A percentile compares a stretch with the other conserved stretches of the same genome.
Conservation (phyloP, 176 grass and related monocot genomes). For the Carex pumila region DNA sequence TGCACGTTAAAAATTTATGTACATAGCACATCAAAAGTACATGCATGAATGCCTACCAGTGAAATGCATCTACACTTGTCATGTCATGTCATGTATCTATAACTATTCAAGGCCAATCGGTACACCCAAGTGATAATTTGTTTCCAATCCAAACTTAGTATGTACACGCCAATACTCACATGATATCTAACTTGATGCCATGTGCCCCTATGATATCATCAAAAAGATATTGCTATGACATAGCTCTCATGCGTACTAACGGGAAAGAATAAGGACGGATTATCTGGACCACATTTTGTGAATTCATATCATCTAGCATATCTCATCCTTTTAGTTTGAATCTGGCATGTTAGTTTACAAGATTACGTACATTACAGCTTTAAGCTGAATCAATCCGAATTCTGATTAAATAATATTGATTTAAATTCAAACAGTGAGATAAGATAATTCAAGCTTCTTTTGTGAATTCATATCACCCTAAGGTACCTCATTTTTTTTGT, state of each 20-base stretch:
- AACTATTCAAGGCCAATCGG: neutral
- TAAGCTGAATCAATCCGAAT: too few relatives aligned
- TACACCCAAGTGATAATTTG: neutral
- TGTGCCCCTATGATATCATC: neutral
- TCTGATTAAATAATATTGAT: too few relatives aligned
- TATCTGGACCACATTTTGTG: neutral
- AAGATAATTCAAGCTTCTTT: too few relatives aligned
- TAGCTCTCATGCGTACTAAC: neutral
- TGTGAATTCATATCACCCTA: too few relatives aligned
- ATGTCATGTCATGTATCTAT: neutral
- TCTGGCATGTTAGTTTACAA: too few relatives aligned
- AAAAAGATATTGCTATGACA: constrained; percentile 2
- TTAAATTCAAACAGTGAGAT: too few relatives aligned
- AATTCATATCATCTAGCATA: too few relatives aligned
- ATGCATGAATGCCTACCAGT: neutral
- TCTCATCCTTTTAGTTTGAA: too few relatives aligned
- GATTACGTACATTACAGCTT: too few relatives aligned
- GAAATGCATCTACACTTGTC: neutral
- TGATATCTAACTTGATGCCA: neutral
- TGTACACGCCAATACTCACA: neutral
- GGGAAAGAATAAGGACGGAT: neutral
- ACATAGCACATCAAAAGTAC: neutral
- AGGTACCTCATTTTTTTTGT: too few relatives aligned
- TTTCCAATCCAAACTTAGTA: neutral
- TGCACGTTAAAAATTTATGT: neutral